Evolutionary conservation across 768 basidiomycete species (phyloP).

Genomic region (Hemileccinum rubropunctum): DNA sequence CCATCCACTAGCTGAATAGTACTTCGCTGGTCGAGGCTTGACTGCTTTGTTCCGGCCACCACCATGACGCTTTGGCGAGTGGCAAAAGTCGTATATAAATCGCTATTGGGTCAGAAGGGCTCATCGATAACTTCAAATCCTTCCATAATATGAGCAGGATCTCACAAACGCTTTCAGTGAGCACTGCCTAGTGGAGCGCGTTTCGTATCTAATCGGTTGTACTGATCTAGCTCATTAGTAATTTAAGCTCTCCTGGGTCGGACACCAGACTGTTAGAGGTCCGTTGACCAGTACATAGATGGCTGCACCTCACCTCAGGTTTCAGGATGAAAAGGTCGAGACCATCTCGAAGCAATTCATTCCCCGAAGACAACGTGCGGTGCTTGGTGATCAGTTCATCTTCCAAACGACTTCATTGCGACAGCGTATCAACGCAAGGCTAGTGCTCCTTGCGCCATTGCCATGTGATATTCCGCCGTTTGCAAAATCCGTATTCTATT

Average conservation of each 20-base stretch:
- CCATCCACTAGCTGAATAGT: conserved; percentile 9
- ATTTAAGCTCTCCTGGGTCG: conserved; percentile 19
- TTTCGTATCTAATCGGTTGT: not conserved
- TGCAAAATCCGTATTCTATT: conserved; percentile 33
- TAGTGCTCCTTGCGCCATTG: conserved; percentile 26
- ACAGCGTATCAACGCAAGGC: conserved; percentile 26
- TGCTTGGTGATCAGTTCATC: conserved; percentile 31
- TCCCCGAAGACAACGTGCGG: conserved; percentile 28
- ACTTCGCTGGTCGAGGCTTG: conserved; percentile 6
- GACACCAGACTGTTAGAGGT: conserved; percentile 18
- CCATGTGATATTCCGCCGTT: conserved; percentile 27
- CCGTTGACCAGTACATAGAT: conserved; percentile 1
- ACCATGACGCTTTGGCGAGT: conserved; percentile 23
- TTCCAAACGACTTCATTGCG: conserved; percentile 21
- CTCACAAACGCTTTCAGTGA: conserved; percentile 31
- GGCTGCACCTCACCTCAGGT: not conserved
- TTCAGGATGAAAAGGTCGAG: conserved; percentile 20
- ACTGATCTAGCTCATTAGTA: conserved; percentile 23
- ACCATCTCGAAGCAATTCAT: conserved; percentile 27
- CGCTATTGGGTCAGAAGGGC: not conserved
- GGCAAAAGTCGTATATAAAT: conserved; percentile 27
- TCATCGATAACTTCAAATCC: not conserved
- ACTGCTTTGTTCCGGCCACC: conserved; percentile 23
- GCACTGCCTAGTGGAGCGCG: not conserved
- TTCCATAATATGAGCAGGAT: conserved; percentile 28